Evolutionary conservation across 805 yeast genomes (phyloP), one percentile per base, ranked within the genome.

Genomic region (Hanseniaspora meyeri): DNA sequence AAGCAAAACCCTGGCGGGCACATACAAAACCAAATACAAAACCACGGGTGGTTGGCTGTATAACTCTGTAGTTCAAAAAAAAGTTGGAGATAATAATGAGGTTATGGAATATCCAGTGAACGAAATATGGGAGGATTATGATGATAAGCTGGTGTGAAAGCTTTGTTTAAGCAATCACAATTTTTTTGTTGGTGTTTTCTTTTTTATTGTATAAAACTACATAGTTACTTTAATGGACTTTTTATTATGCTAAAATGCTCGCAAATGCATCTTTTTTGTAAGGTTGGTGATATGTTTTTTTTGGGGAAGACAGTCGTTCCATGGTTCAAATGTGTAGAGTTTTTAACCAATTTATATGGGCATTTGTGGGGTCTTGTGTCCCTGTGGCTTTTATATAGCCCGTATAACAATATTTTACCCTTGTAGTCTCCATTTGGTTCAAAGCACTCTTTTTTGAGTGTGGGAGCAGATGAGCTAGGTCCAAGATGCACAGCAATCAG

Each of bases 11-110:
- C 19, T 20, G 1, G 40, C 40, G 1, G n/a, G 29, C 5, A 31
- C 5, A 14, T 5, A 19, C 32, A 46, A n/a, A 10, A 31, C 37
- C 7, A 46, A 34, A 19, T 46, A 32, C 14, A 53, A 53, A 39
- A 53, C 57, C 10, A 53, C 49, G 8, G 57, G 57, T 39, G 57
- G 57, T 7, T 53, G 57, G 57, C 48, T 46, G 27, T 45, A 31
- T 34, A 39, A 29, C 31, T 39, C 47, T 11, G 10, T 19, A 20
- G 40, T 27, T 24, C 32, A 19, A 4, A 20, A 29, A 12, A 34
- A 10, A 16, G 29, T 2, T 38, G 43, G 4, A 5, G 46, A 17
- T 10, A 27, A 17, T 31, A 46, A 46, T 5, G 49, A 34, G 40
- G 17, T 31, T 17, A n/a, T 36, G n/a, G 39, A 17, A 8, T 42